Percentiles rank a stretch among this genome's conserved stretches.
Conservation (phyloP, 768 basidiomycete species). For the Favolaschia claudopus region DNA sequence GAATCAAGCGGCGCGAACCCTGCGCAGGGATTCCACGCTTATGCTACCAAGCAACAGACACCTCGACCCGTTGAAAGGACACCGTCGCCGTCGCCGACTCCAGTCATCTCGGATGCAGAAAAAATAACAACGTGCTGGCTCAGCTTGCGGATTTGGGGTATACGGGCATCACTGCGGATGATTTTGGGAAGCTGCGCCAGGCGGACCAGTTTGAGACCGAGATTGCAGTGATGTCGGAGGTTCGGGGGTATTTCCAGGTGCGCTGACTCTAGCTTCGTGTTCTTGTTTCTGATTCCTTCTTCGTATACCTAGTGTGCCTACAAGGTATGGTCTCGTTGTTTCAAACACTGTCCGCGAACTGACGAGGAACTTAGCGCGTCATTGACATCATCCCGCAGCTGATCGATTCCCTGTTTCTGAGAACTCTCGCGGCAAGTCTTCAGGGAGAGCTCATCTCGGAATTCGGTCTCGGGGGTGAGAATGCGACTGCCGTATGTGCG, state of each 20-base stretch:
- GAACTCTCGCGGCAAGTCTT: conserved; percentile 19
- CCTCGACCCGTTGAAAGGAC: background rate
- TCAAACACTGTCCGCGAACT: background rate
- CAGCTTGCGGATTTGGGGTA: conserved; percentile 26
- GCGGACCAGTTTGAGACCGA: conserved; percentile 38
- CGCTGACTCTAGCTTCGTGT: background rate
- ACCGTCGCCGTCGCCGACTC: background rate
- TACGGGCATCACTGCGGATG: conserved; percentile 10
- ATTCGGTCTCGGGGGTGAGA: conserved; percentile 29
- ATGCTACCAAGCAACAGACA: background rate
- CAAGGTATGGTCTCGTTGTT: background rate
- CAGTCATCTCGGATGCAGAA: background rate
- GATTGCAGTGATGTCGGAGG: conserved; percentile 38
- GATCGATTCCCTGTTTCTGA: conserved; percentile 24
- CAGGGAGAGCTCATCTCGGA: conserved; percentile 29
- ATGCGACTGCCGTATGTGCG: conserved; percentile 35
- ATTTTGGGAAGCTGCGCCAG: conserved; percentile 28
- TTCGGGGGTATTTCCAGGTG: conserved; percentile 41
- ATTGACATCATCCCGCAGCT: conserved; percentile 41
- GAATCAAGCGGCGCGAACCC: too few relatives aligned
- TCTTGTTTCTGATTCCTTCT: background rate
- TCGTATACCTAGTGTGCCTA: background rate
- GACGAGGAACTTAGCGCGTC: conserved; percentile 33
- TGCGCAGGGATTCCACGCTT: too few relatives aligned
- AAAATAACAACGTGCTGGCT: conserved; percentile 16